Conservation (phyloP, 768 basidiomycete species). For the Amanita exitialis region DNA sequence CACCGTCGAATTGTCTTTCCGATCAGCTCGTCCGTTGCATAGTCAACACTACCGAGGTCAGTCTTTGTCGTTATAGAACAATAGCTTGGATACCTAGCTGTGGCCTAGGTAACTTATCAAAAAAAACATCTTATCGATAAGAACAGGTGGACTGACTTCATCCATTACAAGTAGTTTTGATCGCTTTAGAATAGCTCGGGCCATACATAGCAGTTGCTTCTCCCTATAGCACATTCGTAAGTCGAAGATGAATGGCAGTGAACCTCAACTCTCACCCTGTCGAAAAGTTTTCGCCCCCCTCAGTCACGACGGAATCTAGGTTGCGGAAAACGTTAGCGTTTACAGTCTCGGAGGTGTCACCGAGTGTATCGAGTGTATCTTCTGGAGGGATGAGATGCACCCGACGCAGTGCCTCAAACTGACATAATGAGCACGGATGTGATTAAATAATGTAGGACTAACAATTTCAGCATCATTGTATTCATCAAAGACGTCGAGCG, state of each 20-base stretch:
- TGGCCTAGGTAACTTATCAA: slow-evolving; percentile 34
- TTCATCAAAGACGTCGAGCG: slow-evolving; percentile 80
- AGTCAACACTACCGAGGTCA: slow-evolving; percentile 49
- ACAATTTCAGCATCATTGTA: slow-evolving; percentile 81
- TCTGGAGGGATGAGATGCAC: slow-evolving; percentile 68
- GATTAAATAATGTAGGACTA: slow-evolving; percentile 12
- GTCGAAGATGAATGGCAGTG: not conserved
- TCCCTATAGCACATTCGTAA: slow-evolving; percentile 26
- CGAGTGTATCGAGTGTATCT: slow-evolving; percentile 32
- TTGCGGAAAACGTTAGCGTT: slow-evolving; percentile 73
- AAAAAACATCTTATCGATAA: slow-evolving; percentile 18
- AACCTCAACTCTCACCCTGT: slow-evolving; percentile 42
- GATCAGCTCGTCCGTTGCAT: slow-evolving; percentile 84
- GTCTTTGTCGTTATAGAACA: not conserved
- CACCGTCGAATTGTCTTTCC: slow-evolving; percentile 74
- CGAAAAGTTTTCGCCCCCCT: slow-evolving; percentile 87
- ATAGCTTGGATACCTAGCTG: slow-evolving; percentile 40
- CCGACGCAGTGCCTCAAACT: slow-evolving; percentile 80
- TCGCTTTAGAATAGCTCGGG: slow-evolving; percentile 65
- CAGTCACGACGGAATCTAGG: slow-evolving; percentile 64
- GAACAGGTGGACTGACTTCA: slow-evolving; percentile 38
- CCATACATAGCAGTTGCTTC: slow-evolving; percentile 74
- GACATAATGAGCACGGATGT: not conserved
- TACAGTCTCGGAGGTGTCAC: slow-evolving; percentile 35
- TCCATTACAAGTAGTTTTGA: slow-evolving; percentile 73